Base-by-base conservation (phyloP, 768 basidiomycete species). In the Panaeolus papilionaceus region DNA sequence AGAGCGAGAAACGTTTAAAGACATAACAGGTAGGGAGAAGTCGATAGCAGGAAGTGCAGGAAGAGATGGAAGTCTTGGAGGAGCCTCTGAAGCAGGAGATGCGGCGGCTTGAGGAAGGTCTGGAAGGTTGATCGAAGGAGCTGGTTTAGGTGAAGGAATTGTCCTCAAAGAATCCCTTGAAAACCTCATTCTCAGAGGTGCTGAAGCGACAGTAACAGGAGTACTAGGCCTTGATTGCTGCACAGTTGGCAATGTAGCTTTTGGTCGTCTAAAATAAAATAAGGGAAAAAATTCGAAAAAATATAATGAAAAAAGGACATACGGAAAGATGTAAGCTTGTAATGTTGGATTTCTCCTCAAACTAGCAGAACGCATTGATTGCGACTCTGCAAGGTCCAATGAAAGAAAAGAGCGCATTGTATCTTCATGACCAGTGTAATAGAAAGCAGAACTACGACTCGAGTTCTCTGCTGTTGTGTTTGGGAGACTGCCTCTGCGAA, bases 121-220 rank as follows among this genome's bases (percentile, higher is more conserved):
- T 0, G 88, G 89, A 8, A 88, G 79, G 2, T 81, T 84, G 3
- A 80, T 73, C 4, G 85, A 88, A 0, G 88, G 89, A 0, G 81
- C 86, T 5, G 89, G 89, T 73, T 89, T 88, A 2, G 86, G 86
- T 2, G 87, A 88, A 16, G 89, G 89, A 37, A 89, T 82, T 38
- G 75, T 78, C 38, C 85, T 82, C 58, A 86, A 72, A 0, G 85
- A 81, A 67, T 81, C 77, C 28, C 78, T 78, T 39, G 79, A 80
- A 62, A 70, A 71, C 64, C 77, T 79, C 44, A 69, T 65, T 23
- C 76, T 75, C 23, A 79, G 71, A 16, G 75, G 63, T 6, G 68
- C 64, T n/a, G 68, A 51, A 9, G 20, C n/a, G 8, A 18, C 47
- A 49, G 47, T 33, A 33, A 33, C 47, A 49, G 47, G 47, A 3